Evolutionary conservation across 2,329 filamentous ascomycete species (phyloP).

Genomic region (Xylariaceae sp.): DNA sequence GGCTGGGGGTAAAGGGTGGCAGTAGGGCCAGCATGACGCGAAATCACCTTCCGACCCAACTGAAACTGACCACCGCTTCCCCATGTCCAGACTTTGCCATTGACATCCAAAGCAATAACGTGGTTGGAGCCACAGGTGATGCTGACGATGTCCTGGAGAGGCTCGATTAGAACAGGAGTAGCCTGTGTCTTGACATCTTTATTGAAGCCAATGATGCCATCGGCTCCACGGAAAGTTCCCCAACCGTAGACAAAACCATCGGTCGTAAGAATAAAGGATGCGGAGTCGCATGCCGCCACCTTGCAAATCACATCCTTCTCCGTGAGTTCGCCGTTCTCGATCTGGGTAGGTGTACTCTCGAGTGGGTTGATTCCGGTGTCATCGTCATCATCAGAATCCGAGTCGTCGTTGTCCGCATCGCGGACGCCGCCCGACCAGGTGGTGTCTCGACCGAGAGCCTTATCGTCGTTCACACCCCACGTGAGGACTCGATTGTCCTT

Average conservation of each 20-base stretch:
- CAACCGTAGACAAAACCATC: constrained; percentile 62
- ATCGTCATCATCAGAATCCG: constrained; percentile 42
- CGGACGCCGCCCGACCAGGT: constrained; percentile 59
- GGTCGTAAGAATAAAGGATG: constrained; percentile 58
- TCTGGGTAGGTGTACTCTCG: constrained; percentile 61
- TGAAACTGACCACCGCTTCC: constrained; percentile 74
- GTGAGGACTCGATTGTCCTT: constrained; percentile 67
- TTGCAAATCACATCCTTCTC: constrained; percentile 58
- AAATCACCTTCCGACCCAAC: constrained; percentile 58
- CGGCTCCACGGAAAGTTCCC: constrained; percentile 57
- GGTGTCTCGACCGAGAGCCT: constrained; percentile 63
- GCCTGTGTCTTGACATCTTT: constrained; percentile 45
- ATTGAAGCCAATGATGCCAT: constrained; percentile 61
- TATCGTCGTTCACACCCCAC: constrained; percentile 78
- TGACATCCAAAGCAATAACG: constrained; percentile 60
- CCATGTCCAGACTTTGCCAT: constrained; percentile 68
- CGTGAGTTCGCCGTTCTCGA: constrained; percentile 55
- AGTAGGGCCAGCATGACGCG: constrained; percentile 24
- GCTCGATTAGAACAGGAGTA: constrained; percentile 44
- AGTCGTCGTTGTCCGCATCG: constrained; percentile 46
- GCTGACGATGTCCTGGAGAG: constrained; percentile 57
- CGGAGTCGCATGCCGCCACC: constrained; percentile 57
- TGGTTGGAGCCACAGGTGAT: constrained; percentile 67
- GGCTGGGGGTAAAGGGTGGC: constrained; percentile 38
- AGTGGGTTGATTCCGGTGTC: constrained; percentile 64